Evolutionary conservation across 163 green algal species (phyloP).

Genomic region (Chlamydomonas reinhardtii): DNA sequence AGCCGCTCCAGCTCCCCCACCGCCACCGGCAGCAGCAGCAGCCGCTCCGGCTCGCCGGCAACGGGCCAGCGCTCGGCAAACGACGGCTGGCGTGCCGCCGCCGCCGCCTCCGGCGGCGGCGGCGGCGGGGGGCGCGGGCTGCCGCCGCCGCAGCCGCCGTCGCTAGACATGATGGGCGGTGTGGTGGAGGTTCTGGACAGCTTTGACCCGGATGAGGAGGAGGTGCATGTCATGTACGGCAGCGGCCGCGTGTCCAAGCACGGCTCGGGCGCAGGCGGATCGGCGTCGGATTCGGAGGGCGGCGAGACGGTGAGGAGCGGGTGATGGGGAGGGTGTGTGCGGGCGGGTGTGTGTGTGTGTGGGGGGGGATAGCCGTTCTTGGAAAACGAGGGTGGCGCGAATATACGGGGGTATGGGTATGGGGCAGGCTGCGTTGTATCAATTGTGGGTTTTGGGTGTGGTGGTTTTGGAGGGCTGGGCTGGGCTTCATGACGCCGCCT

Average conservation of each 20-base stretch:
- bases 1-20: neutral
- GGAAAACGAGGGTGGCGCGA: no score
- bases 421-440: no score
- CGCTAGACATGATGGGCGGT: neutral
- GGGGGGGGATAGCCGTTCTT: no score
- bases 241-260: slow-evolving; percentile 1
- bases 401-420: no score
- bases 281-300: neutral
- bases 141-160: slow-evolving; percentile 4
- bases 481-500: no score
- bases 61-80: neutral
- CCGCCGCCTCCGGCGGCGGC: neutral
- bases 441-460: no score
- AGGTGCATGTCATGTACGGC: slow-evolving; percentile 34
- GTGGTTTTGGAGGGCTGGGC: no score
- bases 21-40: neutral
- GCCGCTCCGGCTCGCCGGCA: neutral
- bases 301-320: neutral
- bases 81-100: no score
- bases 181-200: slow-evolving; percentile 32
- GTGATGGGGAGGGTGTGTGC: neutral
- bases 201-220: slow-evolving; percentile 40
- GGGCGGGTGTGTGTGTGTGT: no score
- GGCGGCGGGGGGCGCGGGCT: neutral
- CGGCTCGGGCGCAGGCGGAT: no score